A percentile compares a stretch with the other conserved stretches of the same genome.
Conservation (phyloP, 345 rosid species). For the Camelina sativa region DNA sequence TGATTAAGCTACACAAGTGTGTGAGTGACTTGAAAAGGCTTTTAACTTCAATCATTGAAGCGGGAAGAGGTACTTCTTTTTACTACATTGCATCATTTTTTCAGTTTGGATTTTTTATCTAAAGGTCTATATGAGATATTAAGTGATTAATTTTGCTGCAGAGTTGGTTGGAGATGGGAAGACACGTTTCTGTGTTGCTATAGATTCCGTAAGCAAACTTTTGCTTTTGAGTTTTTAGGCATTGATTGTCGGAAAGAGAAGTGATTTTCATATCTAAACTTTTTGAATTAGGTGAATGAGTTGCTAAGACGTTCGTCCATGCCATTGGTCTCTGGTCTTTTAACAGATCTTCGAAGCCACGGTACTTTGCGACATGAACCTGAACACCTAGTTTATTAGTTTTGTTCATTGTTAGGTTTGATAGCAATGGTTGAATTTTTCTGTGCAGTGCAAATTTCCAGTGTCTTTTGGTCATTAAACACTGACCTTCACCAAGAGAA, state of each 20-base stretch:
- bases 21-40: constrained; percentile 68
- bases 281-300: constrained; percentile 61
- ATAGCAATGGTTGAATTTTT: not conserved
- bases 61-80: constrained; percentile 63
- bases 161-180: constrained; percentile 70
- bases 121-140: constrained; percentile 13
- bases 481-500: constrained; percentile 73
- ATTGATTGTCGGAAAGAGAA: not conserved
- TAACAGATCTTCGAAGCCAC: constrained; percentile 78
- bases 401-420: not conserved
- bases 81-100: not conserved
- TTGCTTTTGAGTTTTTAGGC: not conserved
- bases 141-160: constrained; percentile 43
- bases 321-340: constrained; percentile 61
- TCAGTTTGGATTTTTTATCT: constrained; percentile 4
- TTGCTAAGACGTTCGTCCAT: constrained; percentile 70
- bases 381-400: not conserved
- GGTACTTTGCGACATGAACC: constrained; percentile 51
- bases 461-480: constrained; percentile 77
- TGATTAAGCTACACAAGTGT: constrained; percentile 48
- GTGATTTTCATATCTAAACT: constrained; percentile 24
- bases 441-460: constrained; percentile 65
- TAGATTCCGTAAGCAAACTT: constrained; percentile 70
- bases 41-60: constrained; percentile 61
- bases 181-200: constrained; percentile 68